These are phyloP conservation scores for Fusarium vanettenii DNA, from an alignment of 2,329 filamentous ascomycete species.

Conservation along the genomic window DNA sequence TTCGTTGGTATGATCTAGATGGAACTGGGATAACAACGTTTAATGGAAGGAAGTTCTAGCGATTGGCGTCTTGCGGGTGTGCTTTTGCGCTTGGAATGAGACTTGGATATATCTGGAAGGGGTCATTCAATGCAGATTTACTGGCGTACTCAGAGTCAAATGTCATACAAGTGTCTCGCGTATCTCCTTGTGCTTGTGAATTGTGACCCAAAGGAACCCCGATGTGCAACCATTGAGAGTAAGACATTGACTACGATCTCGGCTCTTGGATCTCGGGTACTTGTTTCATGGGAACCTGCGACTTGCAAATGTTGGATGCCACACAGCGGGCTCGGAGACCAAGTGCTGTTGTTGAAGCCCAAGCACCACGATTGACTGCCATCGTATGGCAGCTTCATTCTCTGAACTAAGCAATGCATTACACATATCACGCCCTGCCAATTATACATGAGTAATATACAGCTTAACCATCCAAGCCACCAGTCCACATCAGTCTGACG, in stretches of 20 bases:
- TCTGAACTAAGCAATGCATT: not conserved
- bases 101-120: not conserved
- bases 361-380: not conserved
- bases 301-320: not conserved
- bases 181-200: not conserved
- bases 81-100: not conserved
- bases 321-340: not conserved
- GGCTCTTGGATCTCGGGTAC: not conserved
- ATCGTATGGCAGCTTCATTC: not conserved
- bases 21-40: not conserved
- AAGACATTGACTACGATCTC: not conserved
- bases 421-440: not conserved
- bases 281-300: not conserved
- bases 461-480: not conserved
- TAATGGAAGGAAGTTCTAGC: not conserved
- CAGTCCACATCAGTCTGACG: not conserved
- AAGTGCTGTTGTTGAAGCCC: not conserved
- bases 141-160: not conserved
- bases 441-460: not conserved
- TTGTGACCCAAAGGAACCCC: not conserved
- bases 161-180: not conserved
- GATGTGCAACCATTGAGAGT: not conserved
- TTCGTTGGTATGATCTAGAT: constrained; percentile 1
- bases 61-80: not conserved
- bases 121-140: not conserved